Conservation (phyloP, 2,329 filamentous ascomycete species). For the Xenoacremonium recifei region DNA sequence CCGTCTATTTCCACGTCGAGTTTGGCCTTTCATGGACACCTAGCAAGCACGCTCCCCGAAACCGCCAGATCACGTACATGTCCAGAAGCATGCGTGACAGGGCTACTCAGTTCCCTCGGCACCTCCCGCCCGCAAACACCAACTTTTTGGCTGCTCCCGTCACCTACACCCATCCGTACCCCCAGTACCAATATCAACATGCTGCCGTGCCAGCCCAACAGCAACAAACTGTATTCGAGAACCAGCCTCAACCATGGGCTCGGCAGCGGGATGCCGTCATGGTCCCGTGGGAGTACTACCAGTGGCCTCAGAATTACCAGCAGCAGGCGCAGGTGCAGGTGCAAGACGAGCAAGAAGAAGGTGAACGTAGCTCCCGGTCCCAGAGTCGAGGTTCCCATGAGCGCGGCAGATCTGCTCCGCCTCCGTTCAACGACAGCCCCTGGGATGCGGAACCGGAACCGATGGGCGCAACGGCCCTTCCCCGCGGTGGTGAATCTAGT, state of each 20-base stretch:
- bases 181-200: slow-evolving; percentile 7
- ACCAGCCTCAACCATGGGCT: slow-evolving; percentile 9
- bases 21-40: slow-evolving; percentile 51
- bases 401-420: slow-evolving; percentile 49
- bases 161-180: slow-evolving; percentile 9
- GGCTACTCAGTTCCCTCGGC: slow-evolving; percentile 42
- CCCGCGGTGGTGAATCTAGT: slow-evolving; percentile 10
- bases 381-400: slow-evolving; percentile 33
- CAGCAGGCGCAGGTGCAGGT: slow-evolving; percentile 2
- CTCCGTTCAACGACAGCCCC: slow-evolving; percentile 45
- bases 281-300: too few relatives aligned
- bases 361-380: slow-evolving; percentile 17
- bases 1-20: slow-evolving; percentile 49
- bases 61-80: slow-evolving; percentile 45
- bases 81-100: slow-evolving; percentile 45
- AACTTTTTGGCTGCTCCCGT: slow-evolving; percentile 38
- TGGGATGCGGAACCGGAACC: slow-evolving; percentile 41
- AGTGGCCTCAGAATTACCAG: slow-evolving; percentile 10
- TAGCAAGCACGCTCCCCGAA: slow-evolving; percentile 41
- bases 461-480: slow-evolving; percentile 26
- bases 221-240: not conserved
- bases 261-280: too few relatives aligned
- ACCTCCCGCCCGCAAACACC: slow-evolving; percentile 43
- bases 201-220: slow-evolving; percentile 21
- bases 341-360: slow-evolving; percentile 2